Percentiles rank a stretch among this genome's conserved stretches.
phyloP scores from a whole-genome alignment of 495 filamentous ascomycete species.

The Symbiotaphrina buchneri region DNA sequence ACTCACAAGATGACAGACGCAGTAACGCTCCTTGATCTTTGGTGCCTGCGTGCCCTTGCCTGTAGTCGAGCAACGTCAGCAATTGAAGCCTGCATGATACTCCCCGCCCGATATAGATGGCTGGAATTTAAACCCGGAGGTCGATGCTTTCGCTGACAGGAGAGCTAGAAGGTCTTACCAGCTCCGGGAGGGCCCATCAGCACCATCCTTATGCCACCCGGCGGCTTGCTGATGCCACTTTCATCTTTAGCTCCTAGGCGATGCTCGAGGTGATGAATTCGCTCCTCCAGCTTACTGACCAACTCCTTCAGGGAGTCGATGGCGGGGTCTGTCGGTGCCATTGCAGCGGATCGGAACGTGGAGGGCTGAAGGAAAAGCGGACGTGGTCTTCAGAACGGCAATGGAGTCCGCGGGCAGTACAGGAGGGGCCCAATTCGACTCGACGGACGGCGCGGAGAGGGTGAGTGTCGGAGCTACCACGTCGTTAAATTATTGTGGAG shows the following conservation, averaged over 20 bases:
- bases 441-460: no score
- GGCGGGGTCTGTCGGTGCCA: conserved; percentile 64
- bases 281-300: conserved; percentile 63
- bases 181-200: conserved; percentile 95
- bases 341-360: conserved; percentile 19
- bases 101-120: not conserved
- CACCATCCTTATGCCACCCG: conserved; percentile 71
- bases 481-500: no score
- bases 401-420: no score
- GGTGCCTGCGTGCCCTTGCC: conserved; percentile 99
- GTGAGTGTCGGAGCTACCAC: no score
- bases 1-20: conserved; percentile 84
- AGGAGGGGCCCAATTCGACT: no score
- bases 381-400: no score
- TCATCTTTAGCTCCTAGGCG: conserved; percentile 22
- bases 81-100: not conserved
- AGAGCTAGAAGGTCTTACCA: conserved; percentile 33
- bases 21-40: conserved; percentile 92
- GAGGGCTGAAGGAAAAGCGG: conserved; percentile 3
- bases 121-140: no score
- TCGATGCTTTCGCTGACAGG: not conserved
- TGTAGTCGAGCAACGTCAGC: conserved; percentile 18
- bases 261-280: conserved; percentile 53
- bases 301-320: conserved; percentile 52
- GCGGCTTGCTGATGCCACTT: conserved; percentile 21